Evolutionary conservation across 495 filamentous ascomycete genomes (phyloP), one percentile per base, ranked within the genome.

Genomic region (Penicillium pulvis): DNA sequence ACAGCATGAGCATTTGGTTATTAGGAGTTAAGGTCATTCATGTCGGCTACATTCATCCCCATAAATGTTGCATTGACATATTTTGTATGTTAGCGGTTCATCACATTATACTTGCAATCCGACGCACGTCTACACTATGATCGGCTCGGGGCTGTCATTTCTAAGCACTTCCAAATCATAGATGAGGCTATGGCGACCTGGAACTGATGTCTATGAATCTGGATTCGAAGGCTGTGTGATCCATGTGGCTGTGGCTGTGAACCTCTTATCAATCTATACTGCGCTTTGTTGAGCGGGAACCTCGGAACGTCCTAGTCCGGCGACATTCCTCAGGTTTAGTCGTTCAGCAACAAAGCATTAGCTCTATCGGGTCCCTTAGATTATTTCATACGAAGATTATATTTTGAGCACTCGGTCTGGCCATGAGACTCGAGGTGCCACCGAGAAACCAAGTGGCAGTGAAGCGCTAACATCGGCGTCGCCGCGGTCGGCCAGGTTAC

Each of bases 401-500:
- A 35, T 2, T 36, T 12, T 36, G 33, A 36, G 33, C 33, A 36
- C 9, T 36, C 31, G 31, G 31, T 11, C 20, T 4, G 43, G 17
- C 23, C 3, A 6, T 46, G 11, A 46, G 1, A 20, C 8, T 23
- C 23, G 1, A 24, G 7, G 19, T 24, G 7, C 2, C 24, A 45
- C 43, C 43, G 43, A 45, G 43, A 20, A 45, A 9, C 1, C 11
- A 45, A 47, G 46, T 31, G 46, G 46, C 46, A 49, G 31, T 41
- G 2, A 52, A 52, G 31, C 30, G 30, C 28, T 26, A 24, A 19
- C 49, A 52, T 52, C 31, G 49, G 49, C 10, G 31, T 52, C 31
- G 49, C 49, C 33, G 49, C 26, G 23, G 33, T 52, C 49, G 49
- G 49, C 16, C 26, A 24, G 11, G 46, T 49, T 49, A 30, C 46